phyloP scores from a whole-genome alignment of 192 early-diverging fungal species.

The Backusella circina region DNA sequence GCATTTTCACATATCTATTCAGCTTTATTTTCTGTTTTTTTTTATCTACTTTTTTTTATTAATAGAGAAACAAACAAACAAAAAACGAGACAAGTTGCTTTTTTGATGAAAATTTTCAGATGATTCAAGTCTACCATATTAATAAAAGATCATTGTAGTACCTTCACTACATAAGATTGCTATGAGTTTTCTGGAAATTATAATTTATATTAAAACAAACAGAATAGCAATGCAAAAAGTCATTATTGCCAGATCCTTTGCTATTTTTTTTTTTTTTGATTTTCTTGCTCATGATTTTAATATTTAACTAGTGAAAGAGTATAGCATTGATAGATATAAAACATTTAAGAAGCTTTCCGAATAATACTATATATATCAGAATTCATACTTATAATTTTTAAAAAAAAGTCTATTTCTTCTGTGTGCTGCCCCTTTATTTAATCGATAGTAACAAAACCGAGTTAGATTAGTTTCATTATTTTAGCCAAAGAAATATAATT shows the following conservation, averaged over 20 bases:
- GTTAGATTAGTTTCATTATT: neutral
- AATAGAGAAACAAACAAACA: neutral
- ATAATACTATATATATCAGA: neutral
- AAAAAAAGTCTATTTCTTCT: neutral
- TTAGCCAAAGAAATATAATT: neutral
- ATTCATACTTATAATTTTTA: neutral
- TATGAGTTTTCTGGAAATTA: neutral
- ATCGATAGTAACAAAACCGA: neutral
- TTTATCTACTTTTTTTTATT: neutral
- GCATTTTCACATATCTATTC: neutral
- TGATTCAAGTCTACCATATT: no score
- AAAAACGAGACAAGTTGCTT: neutral
- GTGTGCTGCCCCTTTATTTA: neutral
- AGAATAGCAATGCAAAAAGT: neutral
- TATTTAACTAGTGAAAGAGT: neutral
- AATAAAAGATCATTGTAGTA: neutral
- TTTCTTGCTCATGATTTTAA: neutral
- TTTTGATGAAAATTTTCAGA: neutral
- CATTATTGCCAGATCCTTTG: no score
- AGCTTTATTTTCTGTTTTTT: neutral
- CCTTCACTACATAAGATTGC: neutral
- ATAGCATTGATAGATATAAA: neutral
- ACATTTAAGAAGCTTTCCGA: neutral
- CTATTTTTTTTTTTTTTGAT: no score
- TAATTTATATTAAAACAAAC: neutral